Percentiles rank a stretch among this genome's conserved stretches.
Evolutionary conservation across 352 stramenopile genomes (phyloP).

Genomic region (Phytophthora tentaculata): DNA sequence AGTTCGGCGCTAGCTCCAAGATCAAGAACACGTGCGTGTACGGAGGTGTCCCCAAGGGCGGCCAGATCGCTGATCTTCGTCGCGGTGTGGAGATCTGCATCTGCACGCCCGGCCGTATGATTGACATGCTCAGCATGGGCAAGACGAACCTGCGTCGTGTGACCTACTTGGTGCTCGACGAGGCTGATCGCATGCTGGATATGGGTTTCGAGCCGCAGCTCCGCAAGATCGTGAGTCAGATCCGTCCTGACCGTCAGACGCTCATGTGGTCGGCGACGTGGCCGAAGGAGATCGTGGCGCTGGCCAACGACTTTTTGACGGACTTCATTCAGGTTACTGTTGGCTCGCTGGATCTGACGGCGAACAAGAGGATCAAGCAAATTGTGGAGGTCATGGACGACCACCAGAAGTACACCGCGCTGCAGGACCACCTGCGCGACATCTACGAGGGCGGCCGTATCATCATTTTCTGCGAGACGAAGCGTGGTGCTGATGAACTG

Average conservation of each 20-base stretch:
- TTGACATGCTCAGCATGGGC: slow-evolving; percentile 97
- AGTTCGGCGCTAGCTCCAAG: slow-evolving; percentile 97
- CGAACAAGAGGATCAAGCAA: slow-evolving; percentile 99
- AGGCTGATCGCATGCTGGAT: slow-evolving; percentile 97
- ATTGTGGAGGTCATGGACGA: slow-evolving; percentile 97
- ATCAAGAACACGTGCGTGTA: slow-evolving; percentile 99
- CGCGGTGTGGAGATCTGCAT: slow-evolving; percentile 88
- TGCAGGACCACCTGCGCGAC: slow-evolving; percentile 83
- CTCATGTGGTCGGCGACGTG: slow-evolving; percentile 99
- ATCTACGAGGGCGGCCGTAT: slow-evolving; percentile 94
- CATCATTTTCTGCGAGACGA: slow-evolving; percentile 99
- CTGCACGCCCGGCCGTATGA: slow-evolving; percentile 96
- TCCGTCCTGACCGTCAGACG: slow-evolving; percentile 97
- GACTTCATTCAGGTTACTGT: slow-evolving; percentile 98
- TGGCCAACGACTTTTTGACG: slow-evolving; percentile 98
- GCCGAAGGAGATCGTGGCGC: slow-evolving; percentile 97
- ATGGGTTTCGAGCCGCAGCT: slow-evolving; percentile 96
- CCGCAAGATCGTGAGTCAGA: slow-evolving; percentile 97
- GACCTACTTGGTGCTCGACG: slow-evolving; percentile 99
- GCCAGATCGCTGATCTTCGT: slow-evolving; percentile 88
- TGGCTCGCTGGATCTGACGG: slow-evolving; percentile 95
- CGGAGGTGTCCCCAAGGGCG: slow-evolving; percentile 96
- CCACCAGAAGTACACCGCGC: slow-evolving; percentile 95
- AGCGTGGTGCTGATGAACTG: slow-evolving; percentile 98
- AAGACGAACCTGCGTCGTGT: slow-evolving; percentile 97